phyloP scores from a whole-genome alignment of 2,329 filamentous ascomycete genomes.

The Trichophyton verrucosum region DNA sequence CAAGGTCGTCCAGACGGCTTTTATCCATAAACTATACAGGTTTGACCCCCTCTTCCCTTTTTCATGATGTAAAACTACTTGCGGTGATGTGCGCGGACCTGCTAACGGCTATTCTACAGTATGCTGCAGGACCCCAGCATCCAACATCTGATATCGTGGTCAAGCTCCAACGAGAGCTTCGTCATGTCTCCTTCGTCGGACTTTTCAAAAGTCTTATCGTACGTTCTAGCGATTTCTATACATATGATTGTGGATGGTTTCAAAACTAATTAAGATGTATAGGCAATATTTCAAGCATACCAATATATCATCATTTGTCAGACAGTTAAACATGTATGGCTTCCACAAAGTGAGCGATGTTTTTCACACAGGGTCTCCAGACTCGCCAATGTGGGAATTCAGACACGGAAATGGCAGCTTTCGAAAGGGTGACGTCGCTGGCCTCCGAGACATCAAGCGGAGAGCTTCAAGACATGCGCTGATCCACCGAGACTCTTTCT shows the following conservation, averaged over 20 bases:
- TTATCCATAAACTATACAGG: constrained; percentile 99
- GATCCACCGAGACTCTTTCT: constrained; percentile 83
- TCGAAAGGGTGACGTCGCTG: constrained; percentile 83
- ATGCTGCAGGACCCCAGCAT: constrained; percentile 94
- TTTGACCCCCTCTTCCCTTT: constrained; percentile 36
- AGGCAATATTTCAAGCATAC: constrained; percentile 99
- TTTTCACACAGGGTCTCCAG: constrained; percentile 87
- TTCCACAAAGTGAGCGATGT: constrained; percentile 99
- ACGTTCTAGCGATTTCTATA: constrained; percentile 39
- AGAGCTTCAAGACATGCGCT: constrained; percentile 84
- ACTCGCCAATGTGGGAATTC: constrained; percentile 95
- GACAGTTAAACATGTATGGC: constrained; percentile 98
- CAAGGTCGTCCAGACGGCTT: constrained; percentile 95
- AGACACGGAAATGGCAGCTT: constrained; percentile 97
- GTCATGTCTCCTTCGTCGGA: constrained; percentile 97
- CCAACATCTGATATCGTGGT: constrained; percentile 94
- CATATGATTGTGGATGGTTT: neutral
- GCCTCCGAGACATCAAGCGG: constrained; percentile 87
- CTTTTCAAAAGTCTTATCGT: constrained; percentile 97
- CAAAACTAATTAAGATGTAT: constrained; percentile 9
- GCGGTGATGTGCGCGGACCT: neutral
- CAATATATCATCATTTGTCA: constrained; percentile 96
- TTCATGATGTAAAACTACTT: no score
- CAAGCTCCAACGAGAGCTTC: constrained; percentile 84
- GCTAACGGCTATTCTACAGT: constrained; percentile 38